phyloP scores from a whole-genome alignment of 768 basidiomycete species.

The Auricularia cornea region DNA sequence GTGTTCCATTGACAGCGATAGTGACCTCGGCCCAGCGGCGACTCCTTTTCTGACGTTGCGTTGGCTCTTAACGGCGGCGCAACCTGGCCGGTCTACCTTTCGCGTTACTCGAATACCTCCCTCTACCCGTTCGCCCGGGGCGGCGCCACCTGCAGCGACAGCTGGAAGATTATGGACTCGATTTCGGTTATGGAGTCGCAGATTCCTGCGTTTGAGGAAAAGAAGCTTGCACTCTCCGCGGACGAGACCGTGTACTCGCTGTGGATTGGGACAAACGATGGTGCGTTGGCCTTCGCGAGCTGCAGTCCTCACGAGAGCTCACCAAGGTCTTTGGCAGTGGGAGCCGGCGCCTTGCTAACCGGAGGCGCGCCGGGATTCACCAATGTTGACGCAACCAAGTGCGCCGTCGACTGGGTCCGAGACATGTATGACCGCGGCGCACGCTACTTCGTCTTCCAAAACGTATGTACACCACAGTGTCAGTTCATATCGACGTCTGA shows the following conservation, averaged over 20 bases:
- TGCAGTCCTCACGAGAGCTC: too few species aligned
- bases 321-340: too few species aligned
- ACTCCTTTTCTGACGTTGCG: too few species aligned
- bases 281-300: constrained; percentile 17
- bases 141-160: constrained; percentile 59
- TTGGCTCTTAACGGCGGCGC: too few species aligned
- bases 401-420: constrained; percentile 54
- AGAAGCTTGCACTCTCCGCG: not conserved
- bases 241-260: constrained; percentile 52
- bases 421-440: constrained; percentile 49
- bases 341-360: not conserved
- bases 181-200: not conserved
- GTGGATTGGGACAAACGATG: constrained; percentile 60
- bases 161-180: too few species aligned
- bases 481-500: not conserved
- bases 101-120: constrained; percentile 17
- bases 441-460: constrained; percentile 62
- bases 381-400: constrained; percentile 49
- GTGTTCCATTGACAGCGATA: too few species aligned
- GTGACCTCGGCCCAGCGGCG: too few species aligned
- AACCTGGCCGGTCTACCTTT: too few species aligned
- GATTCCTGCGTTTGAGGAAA: not conserved
- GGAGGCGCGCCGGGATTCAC: constrained; percentile 35
- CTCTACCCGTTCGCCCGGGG: constrained; percentile 35
- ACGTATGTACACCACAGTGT: constrained; percentile 16